A percentile compares a stretch with the other conserved stretches of the same genome.
Evolutionary conservation across 2,329 filamentous ascomycete genomes (phyloP).

Genomic region (Pseudocercospora crystallina): DNA sequence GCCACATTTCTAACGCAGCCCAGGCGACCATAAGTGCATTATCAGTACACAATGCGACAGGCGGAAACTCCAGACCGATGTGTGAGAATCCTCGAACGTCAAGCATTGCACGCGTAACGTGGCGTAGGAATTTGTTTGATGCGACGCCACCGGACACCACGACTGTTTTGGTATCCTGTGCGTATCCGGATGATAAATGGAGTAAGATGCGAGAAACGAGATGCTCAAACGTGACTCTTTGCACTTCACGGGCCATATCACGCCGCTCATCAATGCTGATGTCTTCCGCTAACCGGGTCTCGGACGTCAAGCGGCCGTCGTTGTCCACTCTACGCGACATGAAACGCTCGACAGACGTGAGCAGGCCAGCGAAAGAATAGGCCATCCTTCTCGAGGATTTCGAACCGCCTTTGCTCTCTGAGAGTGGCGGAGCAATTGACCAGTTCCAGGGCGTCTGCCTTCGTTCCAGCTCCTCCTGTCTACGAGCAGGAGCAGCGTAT

Average conservation of each 20-base stretch:
- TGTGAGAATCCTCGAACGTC: conserved; percentile 64
- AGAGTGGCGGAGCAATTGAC: conserved; percentile 67
- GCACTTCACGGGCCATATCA: conserved; percentile 68
- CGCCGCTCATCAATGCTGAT: conserved; percentile 62
- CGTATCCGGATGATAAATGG: conserved; percentile 22
- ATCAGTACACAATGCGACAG: conserved; percentile 77
- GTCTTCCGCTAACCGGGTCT: conserved; percentile 33
- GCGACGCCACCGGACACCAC: conserved; percentile 91
- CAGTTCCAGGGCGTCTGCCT: conserved; percentile 59
- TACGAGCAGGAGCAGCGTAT: conserved; percentile 60
- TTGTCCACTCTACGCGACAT: conserved; percentile 36
- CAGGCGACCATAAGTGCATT: conserved; percentile 98
- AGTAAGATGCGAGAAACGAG: conserved; percentile 72
- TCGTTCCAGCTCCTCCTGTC: conserved; percentile 58
- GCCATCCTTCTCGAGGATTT: conserved; percentile 50
- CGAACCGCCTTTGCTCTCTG: conserved; percentile 47
- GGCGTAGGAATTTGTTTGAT: conserved; percentile 74
- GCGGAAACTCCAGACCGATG: conserved; percentile 71
- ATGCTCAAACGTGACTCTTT: conserved; percentile 86
- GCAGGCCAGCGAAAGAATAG: conserved; percentile 74
- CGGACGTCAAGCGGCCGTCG: conserved; percentile 34
- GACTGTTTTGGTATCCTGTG: conserved; percentile 54
- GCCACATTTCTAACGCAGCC: conserved; percentile 89
- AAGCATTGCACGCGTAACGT: conserved; percentile 59
- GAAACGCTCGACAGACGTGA: conserved; percentile 63